These are phyloP conservation scores for Solanum aculeatissimum DNA, from an alignment of 305 asterid species.

Conservation along the genomic window DNA sequence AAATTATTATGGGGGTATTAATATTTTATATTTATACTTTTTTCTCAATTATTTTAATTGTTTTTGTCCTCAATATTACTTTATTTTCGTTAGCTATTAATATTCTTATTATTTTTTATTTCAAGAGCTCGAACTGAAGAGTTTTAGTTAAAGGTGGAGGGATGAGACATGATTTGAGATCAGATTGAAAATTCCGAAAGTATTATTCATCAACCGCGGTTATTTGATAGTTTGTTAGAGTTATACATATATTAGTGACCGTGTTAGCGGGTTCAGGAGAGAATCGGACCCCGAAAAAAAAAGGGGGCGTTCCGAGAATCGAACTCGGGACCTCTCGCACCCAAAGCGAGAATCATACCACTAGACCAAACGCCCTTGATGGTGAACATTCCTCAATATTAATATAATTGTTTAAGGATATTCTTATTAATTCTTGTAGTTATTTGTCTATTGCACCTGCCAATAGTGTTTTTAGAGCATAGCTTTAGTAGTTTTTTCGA, in stretches of 20 bases:
- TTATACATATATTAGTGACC: not conserved
- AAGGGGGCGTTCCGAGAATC: constrained; percentile 67
- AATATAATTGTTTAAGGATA: too few species aligned
- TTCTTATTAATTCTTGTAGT: not conserved
- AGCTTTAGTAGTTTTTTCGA: not conserved
- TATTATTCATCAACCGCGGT: not conserved
- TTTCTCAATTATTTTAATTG: not conserved
- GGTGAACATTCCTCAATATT: rapidly evolving
- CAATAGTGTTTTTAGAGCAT: not conserved
- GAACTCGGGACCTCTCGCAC: constrained; percentile 68
- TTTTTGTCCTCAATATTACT: too few species aligned
- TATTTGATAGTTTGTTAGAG: not conserved
- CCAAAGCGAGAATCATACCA: constrained; percentile 70
- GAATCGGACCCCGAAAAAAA: too few species aligned
- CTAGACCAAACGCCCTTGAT: constrained; percentile 68
- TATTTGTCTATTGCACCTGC: not conserved
- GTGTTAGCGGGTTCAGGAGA: not conserved
- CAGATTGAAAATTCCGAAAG: not conserved
- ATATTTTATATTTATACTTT: too few species aligned
- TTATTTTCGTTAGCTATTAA: too few species aligned
- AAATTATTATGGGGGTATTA: too few species aligned
- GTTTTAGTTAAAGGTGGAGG: too few species aligned
- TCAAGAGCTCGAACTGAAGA: too few species aligned
- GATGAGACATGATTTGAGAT: not conserved
- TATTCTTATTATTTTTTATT: too few species aligned